phyloP scores from a whole-genome alignment of 2,329 filamentous ascomycete species.

The Claviceps purpurea region DNA sequence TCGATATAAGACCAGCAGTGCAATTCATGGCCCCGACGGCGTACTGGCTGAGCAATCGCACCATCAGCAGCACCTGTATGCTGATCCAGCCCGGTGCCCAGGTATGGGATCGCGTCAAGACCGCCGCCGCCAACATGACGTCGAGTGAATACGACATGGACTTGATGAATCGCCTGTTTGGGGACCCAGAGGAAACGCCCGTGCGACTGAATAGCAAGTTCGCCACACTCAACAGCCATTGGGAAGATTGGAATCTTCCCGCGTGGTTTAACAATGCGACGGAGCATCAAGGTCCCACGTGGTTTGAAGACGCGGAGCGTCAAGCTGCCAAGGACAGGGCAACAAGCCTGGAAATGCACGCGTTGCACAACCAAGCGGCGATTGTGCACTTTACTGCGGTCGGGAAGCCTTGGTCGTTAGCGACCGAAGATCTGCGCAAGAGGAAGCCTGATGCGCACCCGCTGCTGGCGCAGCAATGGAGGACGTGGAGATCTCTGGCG shows the following conservation, averaged over 20 bases:
- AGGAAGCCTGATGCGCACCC: constrained; percentile 5
- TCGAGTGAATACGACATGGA: constrained; percentile 10
- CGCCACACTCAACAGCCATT: constrained; percentile 9
- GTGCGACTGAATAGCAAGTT: constrained; percentile 5
- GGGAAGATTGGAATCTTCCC: constrained; percentile 10
- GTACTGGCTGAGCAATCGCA: constrained; percentile 8
- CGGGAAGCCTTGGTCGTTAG: constrained; percentile 8
- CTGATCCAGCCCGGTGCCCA: constrained; percentile 6
- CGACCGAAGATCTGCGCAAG: neutral
- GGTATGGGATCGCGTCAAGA: constrained; percentile 5
- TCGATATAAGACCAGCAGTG: constrained; percentile 4
- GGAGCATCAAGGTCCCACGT: constrained; percentile 4
- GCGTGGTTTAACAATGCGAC: constrained; percentile 6
- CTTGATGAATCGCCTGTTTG: constrained; percentile 9
- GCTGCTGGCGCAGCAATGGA: constrained; percentile 8
- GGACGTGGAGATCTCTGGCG: constrained; percentile 7
- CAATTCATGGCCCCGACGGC: constrained; percentile 7
- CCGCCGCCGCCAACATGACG: neutral
- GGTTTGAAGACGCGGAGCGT: constrained; percentile 4
- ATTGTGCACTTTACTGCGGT: constrained; percentile 9
- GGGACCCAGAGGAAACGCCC: neutral
- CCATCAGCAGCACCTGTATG: constrained; percentile 10
- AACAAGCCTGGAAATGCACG: constrained; percentile 5
- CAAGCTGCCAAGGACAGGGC: neutral
- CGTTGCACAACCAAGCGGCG: constrained; percentile 7